Conservation (phyloP, 768 basidiomycete genomes). For the Tricholoma sp. region DNA sequence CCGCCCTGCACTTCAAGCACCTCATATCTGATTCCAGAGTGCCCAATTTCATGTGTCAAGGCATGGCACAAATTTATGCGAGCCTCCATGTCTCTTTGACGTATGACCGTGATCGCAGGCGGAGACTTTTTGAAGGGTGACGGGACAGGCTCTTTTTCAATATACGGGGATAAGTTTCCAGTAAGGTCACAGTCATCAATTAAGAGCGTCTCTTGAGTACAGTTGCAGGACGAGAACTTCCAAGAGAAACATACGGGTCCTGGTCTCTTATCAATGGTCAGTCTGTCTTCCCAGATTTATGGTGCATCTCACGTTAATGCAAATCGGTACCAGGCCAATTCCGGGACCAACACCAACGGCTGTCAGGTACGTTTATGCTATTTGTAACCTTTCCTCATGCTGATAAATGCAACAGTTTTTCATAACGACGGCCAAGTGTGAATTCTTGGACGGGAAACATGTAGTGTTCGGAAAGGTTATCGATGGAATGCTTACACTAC, state of each 20-base stretch:
- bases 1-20: constrained; percentile 2
- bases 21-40: constrained; percentile 44
- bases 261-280: constrained; percentile 88
- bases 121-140: constrained; percentile 95
- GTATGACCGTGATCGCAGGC: constrained; percentile 35
- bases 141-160: constrained; percentile 94
- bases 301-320: background rate
- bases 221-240: constrained; percentile 86
- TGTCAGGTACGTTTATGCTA: constrained; percentile 54
- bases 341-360: constrained; percentile 90
- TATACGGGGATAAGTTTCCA: constrained; percentile 92
- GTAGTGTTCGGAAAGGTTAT: constrained; percentile 89
- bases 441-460: constrained; percentile 94
- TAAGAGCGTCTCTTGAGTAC: background rate
- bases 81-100: background rate
- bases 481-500: constrained; percentile 90
- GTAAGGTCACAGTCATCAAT: constrained; percentile 35
- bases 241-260: constrained; percentile 81
- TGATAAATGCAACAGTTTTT: constrained; percentile 63
- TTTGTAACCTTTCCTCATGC: background rate
- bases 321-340: constrained; percentile 71
- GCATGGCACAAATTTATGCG: constrained; percentile 27
- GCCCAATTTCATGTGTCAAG: constrained; percentile 97
- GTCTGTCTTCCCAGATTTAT: constrained; percentile 5
- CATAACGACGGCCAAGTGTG: constrained; percentile 91